phyloP scores from a whole-genome alignment of 495 filamentous ascomycete species.

The Parathielavia appendiculata region DNA sequence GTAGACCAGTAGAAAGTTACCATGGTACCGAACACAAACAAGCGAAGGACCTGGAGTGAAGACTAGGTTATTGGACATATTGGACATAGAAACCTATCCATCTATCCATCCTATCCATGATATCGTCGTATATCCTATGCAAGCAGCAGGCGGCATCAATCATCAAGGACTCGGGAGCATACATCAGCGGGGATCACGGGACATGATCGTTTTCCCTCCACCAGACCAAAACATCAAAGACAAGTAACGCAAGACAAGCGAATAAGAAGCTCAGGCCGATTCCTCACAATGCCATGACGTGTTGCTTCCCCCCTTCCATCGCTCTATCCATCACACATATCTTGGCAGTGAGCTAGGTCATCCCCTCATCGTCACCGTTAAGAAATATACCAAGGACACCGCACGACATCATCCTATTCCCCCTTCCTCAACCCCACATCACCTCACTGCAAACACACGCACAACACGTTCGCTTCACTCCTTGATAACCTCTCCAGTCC shows the following conservation, averaged over 20 bases:
- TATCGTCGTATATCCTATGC: constrained; percentile 8
- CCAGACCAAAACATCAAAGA: neutral
- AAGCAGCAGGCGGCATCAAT: constrained; percentile 2
- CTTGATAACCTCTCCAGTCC: constrained; percentile 23
- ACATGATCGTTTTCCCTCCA: constrained; percentile 4
- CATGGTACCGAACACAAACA: too few relatives aligned
- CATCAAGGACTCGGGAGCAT: constrained; percentile 7
- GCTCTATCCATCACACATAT: neutral
- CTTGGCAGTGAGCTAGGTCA: neutral
- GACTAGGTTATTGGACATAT: too few relatives aligned
- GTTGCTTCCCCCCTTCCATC: neutral
- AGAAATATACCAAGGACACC: neutral
- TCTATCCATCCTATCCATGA: constrained; percentile 7
- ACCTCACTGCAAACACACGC: neutral
- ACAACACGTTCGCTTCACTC: constrained; percentile 16
- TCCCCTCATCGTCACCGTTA: neutral
- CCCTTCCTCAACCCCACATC: neutral
- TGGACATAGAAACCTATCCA: neutral
- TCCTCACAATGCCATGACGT: neutral
- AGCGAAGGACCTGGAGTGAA: too few relatives aligned
- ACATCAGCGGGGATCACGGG: constrained; percentile 2
- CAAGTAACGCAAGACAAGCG: neutral
- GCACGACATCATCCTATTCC: constrained; percentile 7
- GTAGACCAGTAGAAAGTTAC: too few relatives aligned
- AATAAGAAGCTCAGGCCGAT: neutral